phyloP scores from a whole-genome alignment of 495 filamentous ascomycete genomes.

The Penicillium psychrofluorescens region DNA sequence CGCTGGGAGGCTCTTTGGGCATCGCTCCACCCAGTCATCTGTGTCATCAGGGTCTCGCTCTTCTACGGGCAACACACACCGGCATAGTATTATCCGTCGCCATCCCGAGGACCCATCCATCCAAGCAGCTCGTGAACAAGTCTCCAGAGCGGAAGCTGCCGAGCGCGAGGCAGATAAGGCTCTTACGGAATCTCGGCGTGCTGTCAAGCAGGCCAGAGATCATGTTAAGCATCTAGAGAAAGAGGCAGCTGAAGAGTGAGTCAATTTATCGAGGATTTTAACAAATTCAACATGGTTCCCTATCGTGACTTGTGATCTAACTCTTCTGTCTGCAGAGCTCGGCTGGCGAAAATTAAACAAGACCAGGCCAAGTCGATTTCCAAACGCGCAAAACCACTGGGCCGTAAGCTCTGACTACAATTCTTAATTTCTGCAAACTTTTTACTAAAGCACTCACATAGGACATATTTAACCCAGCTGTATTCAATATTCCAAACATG shows the following conservation, averaged over 20 bases:
- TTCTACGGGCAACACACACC: constrained; percentile 23
- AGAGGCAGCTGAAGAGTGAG: constrained; percentile 55
- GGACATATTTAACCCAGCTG: background rate
- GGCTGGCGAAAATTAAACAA: constrained; percentile 59
- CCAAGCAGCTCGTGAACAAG: constrained; percentile 46
- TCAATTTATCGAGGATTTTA: background rate
- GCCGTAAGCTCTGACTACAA: constrained; percentile 55
- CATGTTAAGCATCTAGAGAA: constrained; percentile 55
- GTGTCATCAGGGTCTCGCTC: constrained; percentile 4
- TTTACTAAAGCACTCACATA: background rate
- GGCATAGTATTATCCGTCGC: constrained; percentile 38
- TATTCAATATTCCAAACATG: too few species aligned
- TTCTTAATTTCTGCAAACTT: constrained; percentile 48
- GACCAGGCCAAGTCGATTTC: constrained; percentile 53
- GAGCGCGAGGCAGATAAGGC: constrained; percentile 58
- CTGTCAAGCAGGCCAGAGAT: constrained; percentile 53
- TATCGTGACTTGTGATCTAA: too few species aligned
- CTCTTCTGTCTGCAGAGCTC: constrained; percentile 17
- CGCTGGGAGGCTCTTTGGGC: constrained; percentile 4
- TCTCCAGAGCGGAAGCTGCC: constrained; percentile 50
- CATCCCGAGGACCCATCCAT: constrained; percentile 52
- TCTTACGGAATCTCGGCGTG: constrained; percentile 44
- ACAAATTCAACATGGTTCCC: background rate
- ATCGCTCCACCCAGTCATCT: constrained; percentile 6
- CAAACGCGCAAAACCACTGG: constrained; percentile 59